Evolutionary conservation across 176 grass and related monocot species (phyloP).

Genomic region (Coix lacrymajobi): DNA sequence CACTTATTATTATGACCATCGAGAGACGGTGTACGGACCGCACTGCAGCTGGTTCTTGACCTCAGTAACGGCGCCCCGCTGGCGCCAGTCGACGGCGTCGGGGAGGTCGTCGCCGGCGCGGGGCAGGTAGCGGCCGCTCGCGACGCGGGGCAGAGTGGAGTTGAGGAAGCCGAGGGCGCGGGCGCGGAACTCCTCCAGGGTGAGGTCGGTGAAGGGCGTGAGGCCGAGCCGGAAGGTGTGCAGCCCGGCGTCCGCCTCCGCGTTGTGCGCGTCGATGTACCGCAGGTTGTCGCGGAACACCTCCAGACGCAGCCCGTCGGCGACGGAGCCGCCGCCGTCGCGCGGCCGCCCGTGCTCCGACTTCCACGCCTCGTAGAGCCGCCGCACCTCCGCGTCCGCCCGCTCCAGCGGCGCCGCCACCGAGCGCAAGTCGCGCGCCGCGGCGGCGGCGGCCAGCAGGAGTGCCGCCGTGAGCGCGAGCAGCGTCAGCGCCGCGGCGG

Average conservation of each 20-base stretch:
- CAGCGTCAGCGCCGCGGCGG: neutral
- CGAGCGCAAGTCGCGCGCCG: neutral
- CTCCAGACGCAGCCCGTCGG: constrained; percentile 16
- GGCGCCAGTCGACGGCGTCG: constrained; percentile 14
- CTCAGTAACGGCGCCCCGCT: neutral
- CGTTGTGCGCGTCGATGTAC: constrained; percentile 57
- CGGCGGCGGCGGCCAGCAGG: neutral
- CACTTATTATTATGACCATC: too few relatives aligned
- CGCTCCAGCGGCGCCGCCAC: neutral
- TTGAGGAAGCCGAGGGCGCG: constrained; percentile 22
- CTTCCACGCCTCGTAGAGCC: constrained; percentile 13
- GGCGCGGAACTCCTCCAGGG: constrained; percentile 42
- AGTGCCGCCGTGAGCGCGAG: neutral
- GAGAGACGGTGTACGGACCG: too few relatives aligned
- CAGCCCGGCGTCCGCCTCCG: constrained; percentile 41
- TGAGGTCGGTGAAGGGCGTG: constrained; percentile 50
- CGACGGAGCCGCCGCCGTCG: neutral
- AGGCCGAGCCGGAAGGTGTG: constrained; percentile 48
- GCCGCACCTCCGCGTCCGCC: neutral
- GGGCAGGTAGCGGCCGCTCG: constrained; percentile 8
- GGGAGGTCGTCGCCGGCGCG: neutral
- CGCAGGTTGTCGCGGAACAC: constrained; percentile 50
- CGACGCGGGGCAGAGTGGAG: neutral
- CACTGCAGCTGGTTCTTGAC: constrained; percentile 1
- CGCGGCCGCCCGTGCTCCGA: neutral